phyloP scores from a whole-genome alignment of 805 yeast genomes.

The Ogataea paraovalis region DNA sequence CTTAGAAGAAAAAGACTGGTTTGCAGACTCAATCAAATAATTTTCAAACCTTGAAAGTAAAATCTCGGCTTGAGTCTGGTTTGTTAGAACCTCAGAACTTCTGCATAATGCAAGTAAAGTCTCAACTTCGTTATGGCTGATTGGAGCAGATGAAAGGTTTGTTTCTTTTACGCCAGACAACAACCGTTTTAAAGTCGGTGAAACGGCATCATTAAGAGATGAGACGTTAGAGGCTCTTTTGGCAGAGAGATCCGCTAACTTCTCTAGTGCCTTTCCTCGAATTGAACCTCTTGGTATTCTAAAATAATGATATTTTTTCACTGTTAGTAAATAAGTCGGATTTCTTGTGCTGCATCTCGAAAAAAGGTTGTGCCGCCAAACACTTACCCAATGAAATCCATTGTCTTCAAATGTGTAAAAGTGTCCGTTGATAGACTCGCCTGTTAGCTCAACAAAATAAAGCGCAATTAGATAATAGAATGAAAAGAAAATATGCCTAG shows the following conservation, averaged over 20 bases:
- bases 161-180: conserved; percentile 17
- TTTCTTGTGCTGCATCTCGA: background rate
- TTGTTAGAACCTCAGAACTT: conserved; percentile 35
- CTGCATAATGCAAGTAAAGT: conserved; percentile 53
- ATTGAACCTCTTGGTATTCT: conserved; percentile 35
- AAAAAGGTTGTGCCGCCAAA: background rate
- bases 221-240: conserved; percentile 16
- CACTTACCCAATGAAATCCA: conserved; percentile 24
- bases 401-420: background rate
- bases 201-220: conserved; percentile 19
- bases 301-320: background rate
- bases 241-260: conserved; percentile 33
- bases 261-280: conserved; percentile 35
- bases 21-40: conserved; percentile 44
- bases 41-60: conserved; percentile 42
- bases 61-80: conserved; percentile 37
- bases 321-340: background rate
- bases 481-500: too few species aligned
- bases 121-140: conserved; percentile 40
- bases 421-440: too few species aligned
- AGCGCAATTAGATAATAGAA: too few species aligned
- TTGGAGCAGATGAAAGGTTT: conserved; percentile 13
- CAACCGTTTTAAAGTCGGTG: conserved; percentile 21
- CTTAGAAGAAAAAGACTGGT: conserved; percentile 36
- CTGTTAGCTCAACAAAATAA: too few species aligned